A percentile compares a stretch with the other conserved stretches of the same genome.
Evolutionary conservation across 495 filamentous ascomycete genomes (phyloP).

Genomic region (Hyaloscypha variabilis): DNA sequence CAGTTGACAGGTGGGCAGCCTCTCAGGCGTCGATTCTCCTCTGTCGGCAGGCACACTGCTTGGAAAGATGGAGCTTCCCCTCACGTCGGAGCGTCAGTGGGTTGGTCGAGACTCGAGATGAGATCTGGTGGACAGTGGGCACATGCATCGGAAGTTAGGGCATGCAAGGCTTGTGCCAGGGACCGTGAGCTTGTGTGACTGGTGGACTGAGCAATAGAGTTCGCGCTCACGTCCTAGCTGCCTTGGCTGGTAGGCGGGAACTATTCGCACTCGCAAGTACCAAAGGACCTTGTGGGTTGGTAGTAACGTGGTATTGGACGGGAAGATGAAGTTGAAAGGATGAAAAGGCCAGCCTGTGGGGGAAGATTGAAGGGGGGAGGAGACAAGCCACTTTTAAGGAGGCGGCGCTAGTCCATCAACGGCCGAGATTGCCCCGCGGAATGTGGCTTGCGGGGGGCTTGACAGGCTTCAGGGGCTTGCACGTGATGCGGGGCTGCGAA

Average conservation of each 20-base stretch:
- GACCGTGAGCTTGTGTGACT: not conserved
- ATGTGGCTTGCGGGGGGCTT: not conserved
- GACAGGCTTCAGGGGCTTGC: not conserved
- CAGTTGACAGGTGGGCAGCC: not conserved
- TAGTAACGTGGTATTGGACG: not conserved
- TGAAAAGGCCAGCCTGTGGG: not conserved
- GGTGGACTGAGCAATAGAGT: not conserved
- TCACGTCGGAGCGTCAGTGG: not conserved
- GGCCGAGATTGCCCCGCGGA: not conserved
- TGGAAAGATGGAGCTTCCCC: not conserved
- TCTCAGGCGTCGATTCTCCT: not conserved
- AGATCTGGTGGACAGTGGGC: not conserved
- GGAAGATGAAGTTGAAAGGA: not conserved
- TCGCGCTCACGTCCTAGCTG: not conserved
- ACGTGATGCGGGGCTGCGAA: not conserved
- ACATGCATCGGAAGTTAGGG: not conserved
- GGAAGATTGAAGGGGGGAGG: too few relatives aligned
- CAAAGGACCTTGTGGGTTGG: not conserved
- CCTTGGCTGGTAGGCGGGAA: not conserved
- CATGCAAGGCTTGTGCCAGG: not conserved
- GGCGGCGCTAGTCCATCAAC: not conserved
- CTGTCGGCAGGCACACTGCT: not conserved
- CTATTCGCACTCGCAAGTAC: not conserved
- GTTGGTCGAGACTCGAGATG: too few relatives aligned
- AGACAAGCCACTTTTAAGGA: not conserved